Evolutionary conservation across 352 stramenopile genomes (phyloP).

Genomic region (Pythium grandisporangium): DNA sequence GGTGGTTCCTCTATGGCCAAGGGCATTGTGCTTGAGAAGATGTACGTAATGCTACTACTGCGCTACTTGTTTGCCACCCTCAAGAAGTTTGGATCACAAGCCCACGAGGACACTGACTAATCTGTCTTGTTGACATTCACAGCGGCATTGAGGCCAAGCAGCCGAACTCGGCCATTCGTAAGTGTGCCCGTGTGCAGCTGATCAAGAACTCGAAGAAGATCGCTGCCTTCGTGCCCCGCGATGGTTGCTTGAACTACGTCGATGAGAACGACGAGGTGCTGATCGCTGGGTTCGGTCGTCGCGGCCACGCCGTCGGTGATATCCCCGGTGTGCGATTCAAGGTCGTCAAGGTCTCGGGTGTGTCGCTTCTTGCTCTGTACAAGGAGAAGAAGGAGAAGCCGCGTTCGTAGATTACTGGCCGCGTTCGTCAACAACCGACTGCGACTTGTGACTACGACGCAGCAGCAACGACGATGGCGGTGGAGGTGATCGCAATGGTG

Average conservation of each 20-base stretch:
- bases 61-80: too few relatives aligned
- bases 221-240: conserved; percentile 98
- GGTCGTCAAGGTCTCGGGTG: conserved; percentile 99
- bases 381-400: conserved; percentile 99
- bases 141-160: conserved; percentile 99
- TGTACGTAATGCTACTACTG: conserved; percentile 76
- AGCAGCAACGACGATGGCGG: too few relatives aligned
- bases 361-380: conserved; percentile 99
- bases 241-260: conserved; percentile 99
- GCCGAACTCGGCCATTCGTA: conserved; percentile 99
- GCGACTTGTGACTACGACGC: too few relatives aligned
- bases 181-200: conserved; percentile 99
- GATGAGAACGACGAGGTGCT: conserved; percentile 99
- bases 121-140: conserved; percentile 3
- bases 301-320: conserved; percentile 99
- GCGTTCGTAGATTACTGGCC: conserved; percentile 86
- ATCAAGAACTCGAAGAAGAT: conserved; percentile 99
- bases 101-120: too few relatives aligned
- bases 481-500: too few relatives aligned
- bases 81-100: too few relatives aligned
- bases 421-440: too few relatives aligned
- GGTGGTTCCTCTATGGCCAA: conserved; percentile 99
- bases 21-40: conserved; percentile 99
- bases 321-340: conserved; percentile 99
- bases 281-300: conserved; percentile 99